Base-by-base conservation (phyloP, 768 basidiomycete genomes). In the Steccherinum ochraceum region DNA sequence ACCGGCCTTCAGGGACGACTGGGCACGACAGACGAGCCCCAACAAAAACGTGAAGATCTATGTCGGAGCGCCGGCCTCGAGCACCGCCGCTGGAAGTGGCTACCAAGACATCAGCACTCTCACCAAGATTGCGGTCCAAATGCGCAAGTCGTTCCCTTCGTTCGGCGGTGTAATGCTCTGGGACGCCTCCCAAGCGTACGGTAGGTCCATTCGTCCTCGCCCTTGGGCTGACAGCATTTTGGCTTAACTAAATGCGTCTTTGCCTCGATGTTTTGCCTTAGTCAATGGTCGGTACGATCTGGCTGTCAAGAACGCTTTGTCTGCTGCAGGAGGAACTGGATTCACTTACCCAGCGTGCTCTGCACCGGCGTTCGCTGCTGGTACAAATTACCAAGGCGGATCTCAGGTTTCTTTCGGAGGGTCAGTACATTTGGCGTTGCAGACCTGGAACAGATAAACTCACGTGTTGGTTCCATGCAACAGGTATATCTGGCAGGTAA, bases 401-500 rank as follows among this genome's bases (percentile, higher is more conserved):
- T 67, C 73, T 2, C 60, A 71, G 54, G 83, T 80, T 12, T 74
- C 81, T 12, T 85, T 73, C 58, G 61, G 69, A 41, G 81, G 83
- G 77, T 82, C 61, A 50, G 74, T 62, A n/a, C n/a, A n/a, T n/a
- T n/a, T n/a, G n/a, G n/a, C n/a, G 11, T n/a, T n/a, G n/a, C 35
- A 41, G 13, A 12, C 4, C 10, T 30, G 24, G 21, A 10, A 20
- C 24, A 20, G 20, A 42, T 13, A 5, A 24, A 49, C 25, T 12
- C 43, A 48, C 40, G 11, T 18, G 2, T 39, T n/a, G n/a, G n/a
- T n/a, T n/a, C n/a, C n/a, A n/a, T n/a, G n/a, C 1, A n/a, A n/a
- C 50, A 80, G 79, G 23, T 82, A 84, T 60, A 79, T 84, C 51
- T 86, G 79, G 79, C 69, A 84, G 78, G 81, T 80, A 54, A 18